Conservation (phyloP, 2,329 filamentous ascomycete genomes). For the Sporothrix schenckii region DNA sequence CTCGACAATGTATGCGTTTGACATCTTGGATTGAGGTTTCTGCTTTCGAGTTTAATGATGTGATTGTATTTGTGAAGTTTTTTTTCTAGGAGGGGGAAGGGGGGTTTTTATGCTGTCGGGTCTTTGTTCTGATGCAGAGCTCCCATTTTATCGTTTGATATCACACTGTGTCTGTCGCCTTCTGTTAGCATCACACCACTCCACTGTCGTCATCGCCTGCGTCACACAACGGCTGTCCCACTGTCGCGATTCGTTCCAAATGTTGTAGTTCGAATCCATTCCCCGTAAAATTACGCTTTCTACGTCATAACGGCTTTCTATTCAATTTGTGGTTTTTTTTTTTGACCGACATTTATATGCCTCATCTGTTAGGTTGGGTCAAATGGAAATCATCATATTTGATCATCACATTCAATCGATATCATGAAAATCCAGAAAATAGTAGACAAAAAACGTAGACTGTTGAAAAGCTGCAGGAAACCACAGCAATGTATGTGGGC, state of each 20-base stretch:
- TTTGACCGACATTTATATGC: too few relatives aligned
- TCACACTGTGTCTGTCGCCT: not conserved
- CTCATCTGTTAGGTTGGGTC: not conserved
- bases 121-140: constrained; percentile 2
- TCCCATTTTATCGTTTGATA: not conserved
- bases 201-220: constrained; percentile 18
- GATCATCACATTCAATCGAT: too few relatives aligned
- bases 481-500: too few relatives aligned
- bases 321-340: too few relatives aligned
- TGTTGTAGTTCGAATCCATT: not conserved
- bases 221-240: not conserved
- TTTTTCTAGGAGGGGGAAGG: not conserved
- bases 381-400: not conserved
- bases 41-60: not conserved
- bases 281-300: not conserved
- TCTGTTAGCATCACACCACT: not conserved
- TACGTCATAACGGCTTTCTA: constrained; percentile 4
- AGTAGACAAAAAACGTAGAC: too few relatives aligned
- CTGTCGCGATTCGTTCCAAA: not conserved
- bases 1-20: constrained; percentile 29
- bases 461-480: too few relatives aligned
- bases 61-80: not conserved
- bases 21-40: constrained; percentile 21
- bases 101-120: too few relatives aligned
- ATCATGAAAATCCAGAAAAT: too few relatives aligned